Evolutionary conservation across 306 rosid species (phyloP).

Genomic region (Vicia sativa): DNA sequence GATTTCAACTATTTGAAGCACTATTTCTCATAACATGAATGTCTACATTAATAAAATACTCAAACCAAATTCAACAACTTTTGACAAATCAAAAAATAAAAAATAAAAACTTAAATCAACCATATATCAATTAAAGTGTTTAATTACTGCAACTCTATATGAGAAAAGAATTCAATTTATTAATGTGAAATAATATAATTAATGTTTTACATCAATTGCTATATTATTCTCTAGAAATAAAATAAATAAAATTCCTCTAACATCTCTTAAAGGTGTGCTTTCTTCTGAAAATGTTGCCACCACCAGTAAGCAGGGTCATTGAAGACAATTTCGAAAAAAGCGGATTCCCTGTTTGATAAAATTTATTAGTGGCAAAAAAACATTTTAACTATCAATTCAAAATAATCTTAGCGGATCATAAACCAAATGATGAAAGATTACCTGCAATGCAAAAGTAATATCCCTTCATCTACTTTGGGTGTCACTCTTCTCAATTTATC

Average conservation of each 20-base stretch:
- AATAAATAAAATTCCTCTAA: slow-evolving; percentile 10
- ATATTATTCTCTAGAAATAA: slow-evolving; percentile 9
- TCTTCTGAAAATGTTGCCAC: slow-evolving; percentile 32
- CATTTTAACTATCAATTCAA: slow-evolving; percentile 7
- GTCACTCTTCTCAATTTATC: slow-evolving; percentile 71
- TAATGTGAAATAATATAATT: too few relatives aligned
- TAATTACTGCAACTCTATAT: too few relatives aligned
- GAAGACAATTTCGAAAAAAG: slow-evolving; percentile 76
- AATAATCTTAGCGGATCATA: not conserved
- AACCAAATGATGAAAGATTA: slow-evolving; percentile 29
- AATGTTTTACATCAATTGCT: slow-evolving; percentile 14
- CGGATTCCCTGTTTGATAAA: slow-evolving; percentile 74
- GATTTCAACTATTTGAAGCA: too few relatives aligned
- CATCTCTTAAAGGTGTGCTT: not conserved
- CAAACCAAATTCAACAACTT: too few relatives aligned
- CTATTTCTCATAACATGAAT: too few relatives aligned
- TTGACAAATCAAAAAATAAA: too few relatives aligned
- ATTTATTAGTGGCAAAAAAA: slow-evolving; percentile 14
- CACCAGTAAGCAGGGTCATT: slow-evolving; percentile 38
- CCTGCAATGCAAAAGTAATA: slow-evolving; percentile 83
- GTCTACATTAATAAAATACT: too few relatives aligned
- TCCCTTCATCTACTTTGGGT: slow-evolving; percentile 72
- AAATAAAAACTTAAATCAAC: too few relatives aligned
- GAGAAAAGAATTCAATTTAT: too few relatives aligned
- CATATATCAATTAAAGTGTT: too few relatives aligned